Evolutionary conservation across 257 asterid species (phyloP).

Genomic region (Leptodermis oblonga): DNA sequence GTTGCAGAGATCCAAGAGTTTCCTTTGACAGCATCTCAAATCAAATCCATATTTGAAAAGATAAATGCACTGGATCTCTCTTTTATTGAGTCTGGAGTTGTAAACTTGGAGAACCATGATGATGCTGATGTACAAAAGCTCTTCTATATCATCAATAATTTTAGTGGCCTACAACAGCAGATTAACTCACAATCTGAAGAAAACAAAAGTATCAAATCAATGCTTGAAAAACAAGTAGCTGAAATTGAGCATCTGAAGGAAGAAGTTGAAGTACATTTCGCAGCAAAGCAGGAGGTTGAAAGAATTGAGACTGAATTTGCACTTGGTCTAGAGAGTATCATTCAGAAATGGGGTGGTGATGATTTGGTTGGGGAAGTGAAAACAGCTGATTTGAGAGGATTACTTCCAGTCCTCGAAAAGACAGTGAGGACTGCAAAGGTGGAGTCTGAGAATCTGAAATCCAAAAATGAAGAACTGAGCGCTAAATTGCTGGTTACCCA

Average conservation of each 20-base stretch:
- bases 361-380: slow-evolving; percentile 48
- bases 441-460: slow-evolving; percentile 65
- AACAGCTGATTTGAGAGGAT: slow-evolving; percentile 35
- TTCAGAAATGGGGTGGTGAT: slow-evolving; percentile 58
- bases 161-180: slow-evolving; percentile 41
- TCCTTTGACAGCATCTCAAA: slow-evolving; percentile 53
- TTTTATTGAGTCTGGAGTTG: slow-evolving; percentile 31
- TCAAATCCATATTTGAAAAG: slow-evolving; percentile 59
- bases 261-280: no score
- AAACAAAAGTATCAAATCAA: slow-evolving; percentile 53
- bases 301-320: slow-evolving; percentile 45
- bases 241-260: slow-evolving; percentile 58
- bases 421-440: slow-evolving; percentile 40
- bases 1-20: slow-evolving; percentile 57
- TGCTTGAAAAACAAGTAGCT: slow-evolving; percentile 47
- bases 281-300: no score
- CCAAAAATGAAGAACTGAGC: slow-evolving; percentile 64
- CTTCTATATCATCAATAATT: slow-evolving; percentile 60
- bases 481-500: slow-evolving; percentile 58
- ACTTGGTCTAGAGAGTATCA: slow-evolving; percentile 51
- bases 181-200: slow-evolving; percentile 47
- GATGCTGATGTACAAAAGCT: slow-evolving; percentile 53
- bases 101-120: slow-evolving; percentile 36
- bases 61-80: slow-evolving; percentile 53
- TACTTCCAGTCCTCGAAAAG: slow-evolving; percentile 57